phyloP scores from a whole-genome alignment of 2,329 filamentous ascomycete genomes.

The Epicoccum sorghinum region DNA sequence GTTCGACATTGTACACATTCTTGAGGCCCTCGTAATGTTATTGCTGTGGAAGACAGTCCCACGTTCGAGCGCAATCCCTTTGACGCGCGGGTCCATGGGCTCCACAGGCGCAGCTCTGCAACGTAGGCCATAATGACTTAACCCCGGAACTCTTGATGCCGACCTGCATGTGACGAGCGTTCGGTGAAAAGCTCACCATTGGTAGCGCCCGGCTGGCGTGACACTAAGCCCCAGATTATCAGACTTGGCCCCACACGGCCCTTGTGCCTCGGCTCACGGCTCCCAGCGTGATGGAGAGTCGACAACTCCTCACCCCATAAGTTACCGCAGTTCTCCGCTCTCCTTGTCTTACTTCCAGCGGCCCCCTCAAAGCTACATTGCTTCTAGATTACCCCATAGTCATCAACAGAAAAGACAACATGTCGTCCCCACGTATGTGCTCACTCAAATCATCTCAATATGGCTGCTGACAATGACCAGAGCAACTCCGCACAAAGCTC shows the following conservation, averaged over 20 bases:
- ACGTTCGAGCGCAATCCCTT: neutral
- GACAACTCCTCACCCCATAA: conserved; percentile 33
- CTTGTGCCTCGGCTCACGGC: conserved; percentile 36
- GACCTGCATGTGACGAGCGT: conserved; percentile 26
- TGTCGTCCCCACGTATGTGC: conserved; percentile 81
- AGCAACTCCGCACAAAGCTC: conserved; percentile 86
- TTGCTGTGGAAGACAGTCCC: neutral
- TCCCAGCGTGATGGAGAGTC: conserved; percentile 18
- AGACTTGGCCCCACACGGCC: conserved; percentile 8
- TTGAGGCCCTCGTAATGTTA: neutral
- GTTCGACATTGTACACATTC: conserved; percentile 1
- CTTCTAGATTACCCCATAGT: neutral
- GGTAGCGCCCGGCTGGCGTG: conserved; percentile 8
- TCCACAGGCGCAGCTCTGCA: conserved; percentile 3
- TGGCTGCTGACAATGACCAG: conserved; percentile 54
- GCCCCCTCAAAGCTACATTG: neutral
- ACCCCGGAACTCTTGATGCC: conserved; percentile 6
- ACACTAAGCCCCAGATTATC: conserved; percentile 9
- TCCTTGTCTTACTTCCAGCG: conserved; percentile 3
- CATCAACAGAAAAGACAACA: conserved; percentile 47
- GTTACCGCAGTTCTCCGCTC: conserved; percentile 19
- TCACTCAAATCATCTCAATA: conserved; percentile 13
- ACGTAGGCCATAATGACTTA: conserved; percentile 10
- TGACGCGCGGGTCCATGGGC: neutral
- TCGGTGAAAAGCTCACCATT: conserved; percentile 17